Evolutionary conservation across 768 basidiomycete species (phyloP), one percentile per base, ranked within the genome.

Genomic region (Sporobolomyces roseus): DNA sequence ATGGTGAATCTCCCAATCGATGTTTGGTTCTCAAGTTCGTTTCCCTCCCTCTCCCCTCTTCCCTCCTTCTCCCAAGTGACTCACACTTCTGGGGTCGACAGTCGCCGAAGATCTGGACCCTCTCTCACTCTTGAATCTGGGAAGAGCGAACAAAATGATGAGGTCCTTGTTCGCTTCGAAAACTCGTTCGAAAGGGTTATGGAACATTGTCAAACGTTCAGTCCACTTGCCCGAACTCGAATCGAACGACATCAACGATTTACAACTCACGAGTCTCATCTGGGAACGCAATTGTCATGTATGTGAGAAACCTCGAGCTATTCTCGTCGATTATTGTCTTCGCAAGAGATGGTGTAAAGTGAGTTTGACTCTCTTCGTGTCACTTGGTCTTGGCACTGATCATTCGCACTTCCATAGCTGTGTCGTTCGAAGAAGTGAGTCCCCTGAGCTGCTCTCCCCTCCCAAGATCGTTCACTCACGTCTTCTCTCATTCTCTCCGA

Each of bases 61-160:
- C 35, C 30, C 21, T 14, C n/a, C n/a, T n/a, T n/a, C n/a, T n/a
- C n/a, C n/a, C n/a, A n/a, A n/a, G n/a, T n/a, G n/a, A 23, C 52
- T 53, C 30, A 30, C 32, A 32, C 10, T 5, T 12, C 32, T 16
- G 19, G 25, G 27, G 32, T 32, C n/a, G 30, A 36, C 30, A 53
- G 52, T 53, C 30, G 52, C 52, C 23, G 52, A 53, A 21, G 4
- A 36, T 21, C 23, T 53, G 9, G 52, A 53, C 19, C 52, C 52
- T 13, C 27, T 3, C 4, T 53, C 52, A 32, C 52, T 53, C 30
- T 21, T 53, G 6, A 4, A 53, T 16, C 32, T 53, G 52, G 52
- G 52, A 30, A 53, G 52, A 36, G 52, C 52, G 32, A 53, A 53
- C 52, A 53, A 53, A 32, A 53, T 53, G 52, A 53, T 53, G 52